Conservation (phyloP, 345 rosid species). For the Microthlaspi erraticum region DNA sequence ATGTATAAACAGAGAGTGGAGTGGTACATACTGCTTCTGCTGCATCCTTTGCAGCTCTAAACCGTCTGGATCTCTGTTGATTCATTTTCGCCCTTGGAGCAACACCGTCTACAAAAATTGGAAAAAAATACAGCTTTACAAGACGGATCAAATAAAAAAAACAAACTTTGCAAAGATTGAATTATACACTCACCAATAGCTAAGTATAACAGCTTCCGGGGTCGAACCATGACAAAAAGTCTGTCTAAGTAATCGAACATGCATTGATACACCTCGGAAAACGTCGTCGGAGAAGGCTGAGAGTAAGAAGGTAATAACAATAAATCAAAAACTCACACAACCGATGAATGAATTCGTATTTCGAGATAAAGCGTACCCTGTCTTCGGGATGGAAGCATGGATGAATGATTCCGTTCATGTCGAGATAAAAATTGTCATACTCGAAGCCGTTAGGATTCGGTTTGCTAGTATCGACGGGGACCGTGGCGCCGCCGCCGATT, state of each 20-base stretch:
- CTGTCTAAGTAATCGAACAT: slow-evolving; percentile 92
- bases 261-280: slow-evolving; percentile 78
- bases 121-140: neutral
- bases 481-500: slow-evolving; percentile 55
- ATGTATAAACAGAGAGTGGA: slow-evolving; percentile 3
- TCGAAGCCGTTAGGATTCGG: slow-evolving; percentile 84
- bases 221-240: slow-evolving; percentile 92
- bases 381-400: slow-evolving; percentile 99
- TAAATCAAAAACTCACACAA: neutral
- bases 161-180: neutral
- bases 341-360: neutral
- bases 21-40: slow-evolving; percentile 69
- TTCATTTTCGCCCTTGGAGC: slow-evolving; percentile 99
- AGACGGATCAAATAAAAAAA: neutral
- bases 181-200: slow-evolving; percentile 73
- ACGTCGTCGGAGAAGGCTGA: slow-evolving; percentile 82
- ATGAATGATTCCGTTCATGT: slow-evolving; percentile 97
- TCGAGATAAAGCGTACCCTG: slow-evolving; percentile 49
- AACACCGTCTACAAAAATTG: slow-evolving; percentile 69
- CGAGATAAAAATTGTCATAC: slow-evolving; percentile 93
- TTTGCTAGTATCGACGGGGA: slow-evolving; percentile 84
- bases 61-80: slow-evolving; percentile 92
- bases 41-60: slow-evolving; percentile 94
- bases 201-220: slow-evolving; percentile 82
- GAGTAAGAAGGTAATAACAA: neutral